Evolutionary conservation across 129 eudicot species (phyloP).

Genomic region (Glebionis coronaria): DNA sequence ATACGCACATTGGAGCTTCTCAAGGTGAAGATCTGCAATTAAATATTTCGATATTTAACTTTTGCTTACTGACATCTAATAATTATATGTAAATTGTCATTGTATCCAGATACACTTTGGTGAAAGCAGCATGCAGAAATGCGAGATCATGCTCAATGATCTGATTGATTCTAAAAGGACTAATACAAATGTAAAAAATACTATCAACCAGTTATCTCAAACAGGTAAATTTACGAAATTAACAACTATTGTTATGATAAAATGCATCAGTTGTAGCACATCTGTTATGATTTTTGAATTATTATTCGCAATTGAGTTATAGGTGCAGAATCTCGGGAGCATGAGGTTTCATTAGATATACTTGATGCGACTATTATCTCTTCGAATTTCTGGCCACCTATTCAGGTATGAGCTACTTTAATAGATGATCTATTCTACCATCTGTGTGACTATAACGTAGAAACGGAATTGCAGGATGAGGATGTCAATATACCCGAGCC

Average conservation of each 20-base stretch:
- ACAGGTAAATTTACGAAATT: constrained; percentile 42
- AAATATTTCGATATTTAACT: not conserved
- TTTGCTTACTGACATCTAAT: not conserved
- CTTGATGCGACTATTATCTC: constrained; percentile 86
- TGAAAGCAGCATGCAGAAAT: constrained; percentile 96
- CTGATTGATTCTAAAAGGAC: constrained; percentile 90
- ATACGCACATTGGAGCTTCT: constrained; percentile 94
- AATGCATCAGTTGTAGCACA: not conserved
- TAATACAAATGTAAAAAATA: constrained; percentile 82
- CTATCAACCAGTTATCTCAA: constrained; percentile 53
- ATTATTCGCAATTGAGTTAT: constrained; percentile 19
- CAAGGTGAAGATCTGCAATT: constrained; percentile 50
- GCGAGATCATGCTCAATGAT: constrained; percentile 99
- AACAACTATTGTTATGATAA: not conserved
- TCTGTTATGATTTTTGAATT: constrained; percentile 18
- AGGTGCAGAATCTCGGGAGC: constrained; percentile 46
- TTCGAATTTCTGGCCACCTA: constrained; percentile 99
- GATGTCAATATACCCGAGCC: constrained; percentile 65
- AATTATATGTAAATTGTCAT: constrained; percentile 4
- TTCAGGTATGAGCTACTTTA: constrained; percentile 51
- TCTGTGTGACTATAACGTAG: constrained; percentile 4
- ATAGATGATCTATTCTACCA: not conserved
- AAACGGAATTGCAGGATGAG: constrained; percentile 65
- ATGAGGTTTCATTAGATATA: constrained; percentile 50
- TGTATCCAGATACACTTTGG: constrained; percentile 90